Conservation (phyloP, 768 basidiomycete species). For the Pulveroboletus sp. region DNA sequence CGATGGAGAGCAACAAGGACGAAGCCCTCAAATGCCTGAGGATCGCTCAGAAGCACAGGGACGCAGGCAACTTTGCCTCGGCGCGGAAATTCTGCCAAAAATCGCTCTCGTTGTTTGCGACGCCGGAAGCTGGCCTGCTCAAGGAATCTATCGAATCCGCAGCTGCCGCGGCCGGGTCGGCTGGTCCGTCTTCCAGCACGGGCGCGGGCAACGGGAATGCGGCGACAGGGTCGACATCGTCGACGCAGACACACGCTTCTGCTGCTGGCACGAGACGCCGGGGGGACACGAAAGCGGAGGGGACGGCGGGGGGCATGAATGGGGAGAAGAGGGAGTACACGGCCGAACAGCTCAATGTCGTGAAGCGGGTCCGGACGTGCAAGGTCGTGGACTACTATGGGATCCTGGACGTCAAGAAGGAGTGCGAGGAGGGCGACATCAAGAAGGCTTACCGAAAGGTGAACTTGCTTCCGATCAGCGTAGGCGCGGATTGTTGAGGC, state of each 20-base stretch:
- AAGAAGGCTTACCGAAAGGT: conserved; percentile 98
- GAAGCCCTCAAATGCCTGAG: conserved; percentile 79
- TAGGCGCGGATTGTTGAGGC: conserved; percentile 6
- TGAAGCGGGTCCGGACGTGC: conserved; percentile 81
- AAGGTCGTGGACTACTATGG: conserved; percentile 91
- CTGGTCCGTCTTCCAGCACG: conserved; percentile 39
- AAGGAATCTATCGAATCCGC: conserved; percentile 64
- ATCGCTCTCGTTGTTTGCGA: conserved; percentile 76
- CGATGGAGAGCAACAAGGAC: conserved; percentile 86
- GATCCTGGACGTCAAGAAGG: conserved; percentile 74
- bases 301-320: conserved; percentile 59
- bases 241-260: conserved; percentile 68
- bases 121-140: conserved; percentile 67
- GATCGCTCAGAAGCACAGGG: conserved; percentile 74
- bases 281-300: conserved; percentile 37
- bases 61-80: conserved; percentile 65
- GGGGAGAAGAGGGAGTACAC: conserved; percentile 85
- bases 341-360: conserved; percentile 73
- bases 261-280: conserved; percentile 70
- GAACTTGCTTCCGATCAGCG: conserved; percentile 21
- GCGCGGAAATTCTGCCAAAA: conserved; percentile 90
- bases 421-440: conserved; percentile 78
- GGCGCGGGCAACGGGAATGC: conserved; percentile 32
- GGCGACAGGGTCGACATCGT: conserved; percentile 42
- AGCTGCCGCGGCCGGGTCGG: conserved; percentile 33